phyloP scores from a whole-genome alignment of 345 rosid genomes.

The Euphorbia peplus region DNA sequence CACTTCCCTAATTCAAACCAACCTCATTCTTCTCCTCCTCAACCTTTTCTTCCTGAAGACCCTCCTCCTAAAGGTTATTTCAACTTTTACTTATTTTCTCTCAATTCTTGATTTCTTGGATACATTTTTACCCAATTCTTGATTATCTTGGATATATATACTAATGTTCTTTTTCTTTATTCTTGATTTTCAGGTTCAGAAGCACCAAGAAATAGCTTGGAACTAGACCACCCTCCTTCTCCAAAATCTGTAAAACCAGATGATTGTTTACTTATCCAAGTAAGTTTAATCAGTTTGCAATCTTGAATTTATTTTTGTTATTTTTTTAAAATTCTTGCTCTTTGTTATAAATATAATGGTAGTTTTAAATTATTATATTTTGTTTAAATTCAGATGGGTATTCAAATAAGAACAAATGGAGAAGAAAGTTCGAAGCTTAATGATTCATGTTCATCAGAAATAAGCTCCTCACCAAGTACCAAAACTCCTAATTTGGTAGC shows the following conservation, averaged over 20 bases:
- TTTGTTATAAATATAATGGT: constrained; percentile 31
- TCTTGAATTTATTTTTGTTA: not conserved
- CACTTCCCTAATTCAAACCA: constrained; percentile 42
- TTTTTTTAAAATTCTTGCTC: constrained; percentile 21
- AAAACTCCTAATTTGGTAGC: constrained; percentile 86
- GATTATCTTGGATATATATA: too few species aligned
- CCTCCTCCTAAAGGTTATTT: constrained; percentile 45
- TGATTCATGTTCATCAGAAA: constrained; percentile 48
- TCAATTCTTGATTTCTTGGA: too few species aligned
- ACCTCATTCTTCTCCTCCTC: constrained; percentile 38
- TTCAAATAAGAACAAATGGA: constrained; percentile 62
- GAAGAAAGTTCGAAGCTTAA: constrained; percentile 21
- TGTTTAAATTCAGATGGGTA: constrained; percentile 62
- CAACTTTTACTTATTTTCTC: constrained; percentile 2
- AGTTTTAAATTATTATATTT: not conserved
- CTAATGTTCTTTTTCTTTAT: too few species aligned
- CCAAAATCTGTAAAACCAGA: constrained; percentile 37
- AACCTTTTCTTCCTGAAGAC: constrained; percentile 22
- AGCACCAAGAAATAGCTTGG: constrained; percentile 87
- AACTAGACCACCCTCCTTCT: constrained; percentile 46
- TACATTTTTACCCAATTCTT: too few species aligned
- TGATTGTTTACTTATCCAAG: constrained; percentile 46
- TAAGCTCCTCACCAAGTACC: constrained; percentile 61
- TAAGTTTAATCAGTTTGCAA: constrained; percentile 23
- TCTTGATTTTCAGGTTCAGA: too few species aligned